Base-by-base conservation (phyloP, 2,329 filamentous ascomycete species). In the Clarireedia homoeocarpa region DNA sequence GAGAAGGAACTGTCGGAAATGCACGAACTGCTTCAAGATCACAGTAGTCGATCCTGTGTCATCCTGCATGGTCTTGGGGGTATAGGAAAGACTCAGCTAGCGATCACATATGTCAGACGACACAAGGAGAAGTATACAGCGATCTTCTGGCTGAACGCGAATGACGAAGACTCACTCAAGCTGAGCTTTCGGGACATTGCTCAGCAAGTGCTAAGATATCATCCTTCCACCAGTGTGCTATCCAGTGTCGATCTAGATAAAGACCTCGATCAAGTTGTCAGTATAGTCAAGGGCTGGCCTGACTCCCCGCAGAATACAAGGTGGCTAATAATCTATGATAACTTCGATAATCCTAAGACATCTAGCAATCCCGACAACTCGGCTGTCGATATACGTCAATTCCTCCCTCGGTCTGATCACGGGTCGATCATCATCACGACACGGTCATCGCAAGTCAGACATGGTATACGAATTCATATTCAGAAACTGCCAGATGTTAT, bases 31-130 rank as follows among this genome's bases (percentile, higher is more conserved):
- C 9, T 50, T n/a, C 12, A 36, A 20, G n/a, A 24, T 9, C 2
- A 50, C 10, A 24, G n/a, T 3, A 7, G 2, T n/a, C 48, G 48
- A 14, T 24, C 9, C 1, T 17, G 2, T 38, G 3, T 50, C 4
- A 30, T 6, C 4, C 23, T 40, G 3, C 2, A 49, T 14, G 61
- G 57, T 63, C 17, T 74, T 4, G 71, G 72, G n/a, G 73, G 72
- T 3, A 74, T 76, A 24, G 72, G 71, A 30, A 77, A 77, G 65
- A 76, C 74, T 12, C 70, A 76, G 59, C 63, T 74, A 26, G 63
- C 69, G 3, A 61, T 74, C 5, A 62, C 63, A 47, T 76, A 72
- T 63, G 57, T 65, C 1, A 69, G 67, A 60, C 53, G 53, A 27
- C 58, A 75, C 52, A 63, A 65, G 15, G 52, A 65, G 9, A 62